Conservation (phyloP, 2,329 filamentous ascomycete species). For the Alternaria alternata region DNA sequence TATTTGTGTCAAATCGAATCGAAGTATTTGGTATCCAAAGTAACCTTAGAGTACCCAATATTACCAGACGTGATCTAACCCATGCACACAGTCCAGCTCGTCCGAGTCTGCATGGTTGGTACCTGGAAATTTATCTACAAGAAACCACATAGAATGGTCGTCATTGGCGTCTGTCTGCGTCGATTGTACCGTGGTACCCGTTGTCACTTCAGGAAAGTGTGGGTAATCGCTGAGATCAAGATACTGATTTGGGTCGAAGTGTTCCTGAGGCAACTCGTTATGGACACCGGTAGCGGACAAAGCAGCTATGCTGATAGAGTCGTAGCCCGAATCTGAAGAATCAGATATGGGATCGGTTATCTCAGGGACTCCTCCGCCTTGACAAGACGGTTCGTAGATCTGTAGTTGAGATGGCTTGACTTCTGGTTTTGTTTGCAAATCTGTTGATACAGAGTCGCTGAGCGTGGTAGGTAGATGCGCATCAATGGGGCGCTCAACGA, state of each 20-base stretch:
- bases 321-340: conserved; percentile 35
- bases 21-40: not conserved
- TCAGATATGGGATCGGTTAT: conserved; percentile 5
- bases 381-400: not conserved
- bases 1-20: not conserved
- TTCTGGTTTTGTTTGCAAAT: not conserved
- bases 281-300: not conserved
- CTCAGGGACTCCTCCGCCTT: not conserved
- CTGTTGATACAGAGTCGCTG: not conserved
- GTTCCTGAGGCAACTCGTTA: not conserved
- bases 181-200: not conserved
- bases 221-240: not conserved
- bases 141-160: not conserved
- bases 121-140: not conserved
- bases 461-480: not conserved
- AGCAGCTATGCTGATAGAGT: conserved; percentile 17
- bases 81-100: not conserved
- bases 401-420: fast-evolving
- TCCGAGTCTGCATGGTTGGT: not conserved
- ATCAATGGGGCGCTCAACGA: not conserved
- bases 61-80: not conserved
- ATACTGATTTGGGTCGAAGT: not conserved
- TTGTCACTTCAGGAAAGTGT: not conserved
- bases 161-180: not conserved
- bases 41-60: not conserved